These are phyloP conservation scores for Astrephomene gubernaculifera DNA, from an alignment of 139 green algal species.

Conservation along the genomic window DNA sequence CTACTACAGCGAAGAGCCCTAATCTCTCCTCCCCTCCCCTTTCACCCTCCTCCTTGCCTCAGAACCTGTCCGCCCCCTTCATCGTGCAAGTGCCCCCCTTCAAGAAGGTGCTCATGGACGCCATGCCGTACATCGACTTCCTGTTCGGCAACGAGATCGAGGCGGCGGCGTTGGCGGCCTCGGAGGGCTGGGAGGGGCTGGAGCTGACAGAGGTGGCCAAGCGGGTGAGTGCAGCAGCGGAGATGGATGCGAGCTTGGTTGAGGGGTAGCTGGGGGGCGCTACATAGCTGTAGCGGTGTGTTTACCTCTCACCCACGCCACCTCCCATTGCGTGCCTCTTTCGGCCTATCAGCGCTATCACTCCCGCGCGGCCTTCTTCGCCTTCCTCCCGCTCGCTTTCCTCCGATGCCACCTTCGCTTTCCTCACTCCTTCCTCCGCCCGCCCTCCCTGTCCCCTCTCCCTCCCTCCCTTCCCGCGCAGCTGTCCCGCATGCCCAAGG, in stretches of 20 bases:
- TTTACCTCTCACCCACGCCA: no score
- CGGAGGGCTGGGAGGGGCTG: slow-evolving; percentile 89
- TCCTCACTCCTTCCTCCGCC: neutral
- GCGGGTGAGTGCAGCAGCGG: neutral
- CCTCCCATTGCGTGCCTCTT: no score
- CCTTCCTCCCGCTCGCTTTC: no score
- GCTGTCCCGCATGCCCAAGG: slow-evolving; percentile 88
- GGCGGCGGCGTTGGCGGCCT: slow-evolving; percentile 91
- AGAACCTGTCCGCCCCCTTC: slow-evolving; percentile 98
- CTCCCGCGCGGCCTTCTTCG: no score
- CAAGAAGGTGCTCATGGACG: slow-evolving; percentile 85
- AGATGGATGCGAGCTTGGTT: neutral
- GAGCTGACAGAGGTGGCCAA: slow-evolving; percentile 89
- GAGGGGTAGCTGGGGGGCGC: neutral
- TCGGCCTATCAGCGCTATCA: no score
- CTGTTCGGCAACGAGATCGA: slow-evolving; percentile 99
- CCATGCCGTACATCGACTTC: slow-evolving; percentile 94
- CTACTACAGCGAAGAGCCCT: no score
- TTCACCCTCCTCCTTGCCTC: slow-evolving; percentile 4
- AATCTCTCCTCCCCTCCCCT: neutral
- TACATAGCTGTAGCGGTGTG: no score
- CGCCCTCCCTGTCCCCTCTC: neutral
- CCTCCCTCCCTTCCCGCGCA: slow-evolving; percentile 31
- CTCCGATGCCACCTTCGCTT: no score
- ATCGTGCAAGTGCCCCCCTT: slow-evolving; percentile 91